Percentiles rank a stretch among this genome's conserved stretches.
phyloP scores from a whole-genome alignment of 176 grass and related monocot genomes.

The Puccinellia tenuiflora region DNA sequence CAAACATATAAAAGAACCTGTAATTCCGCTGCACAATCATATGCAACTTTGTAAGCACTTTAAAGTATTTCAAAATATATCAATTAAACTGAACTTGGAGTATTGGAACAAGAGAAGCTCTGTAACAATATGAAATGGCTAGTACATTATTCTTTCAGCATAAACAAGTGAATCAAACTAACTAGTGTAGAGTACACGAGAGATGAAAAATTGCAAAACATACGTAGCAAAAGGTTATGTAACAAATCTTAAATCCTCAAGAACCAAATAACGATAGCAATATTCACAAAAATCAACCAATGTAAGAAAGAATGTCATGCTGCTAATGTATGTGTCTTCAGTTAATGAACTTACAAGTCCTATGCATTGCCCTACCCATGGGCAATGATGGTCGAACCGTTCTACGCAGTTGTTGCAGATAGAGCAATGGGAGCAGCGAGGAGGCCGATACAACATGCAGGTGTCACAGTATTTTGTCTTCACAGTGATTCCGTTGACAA shows the following conservation, averaged over 20 bases:
- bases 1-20: conserved; percentile 98
- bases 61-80: neutral
- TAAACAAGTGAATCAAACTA: neutral
- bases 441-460: conserved; percentile 93
- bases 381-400: conserved; percentile 93
- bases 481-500: conserved; percentile 78
- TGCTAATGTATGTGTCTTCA: neutral
- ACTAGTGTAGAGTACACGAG: neutral
- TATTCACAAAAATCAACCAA: neutral
- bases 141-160: neutral
- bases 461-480: conserved; percentile 96
- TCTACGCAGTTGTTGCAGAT: conserved; percentile 98
- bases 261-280: neutral
- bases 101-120: neutral
- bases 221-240: neutral
- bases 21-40: conserved; percentile 77
- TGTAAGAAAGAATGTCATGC: neutral
- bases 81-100: neutral
- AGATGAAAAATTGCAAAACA: neutral
- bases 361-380: conserved; percentile 96
- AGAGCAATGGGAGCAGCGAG: conserved; percentile 92
- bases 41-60: conserved; percentile 20
- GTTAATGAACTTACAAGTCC: conserved; percentile 72
- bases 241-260: neutral
- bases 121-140: neutral